phyloP scores from a whole-genome alignment of 1,284 basidiomycete species.

The Uromyces viciae-fabae region DNA sequence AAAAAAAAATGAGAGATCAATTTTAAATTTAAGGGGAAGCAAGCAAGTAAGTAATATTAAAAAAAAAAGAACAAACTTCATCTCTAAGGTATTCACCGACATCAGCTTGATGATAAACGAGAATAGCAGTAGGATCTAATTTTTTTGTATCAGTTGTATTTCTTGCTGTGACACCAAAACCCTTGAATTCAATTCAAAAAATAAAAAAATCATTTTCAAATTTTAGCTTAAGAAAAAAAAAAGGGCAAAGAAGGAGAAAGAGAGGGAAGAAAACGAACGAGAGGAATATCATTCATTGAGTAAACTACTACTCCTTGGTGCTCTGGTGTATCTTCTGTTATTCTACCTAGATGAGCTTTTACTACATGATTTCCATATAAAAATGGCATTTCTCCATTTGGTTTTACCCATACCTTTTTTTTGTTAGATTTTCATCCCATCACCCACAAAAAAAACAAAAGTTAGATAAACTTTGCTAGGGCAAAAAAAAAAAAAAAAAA shows the following conservation, averaged over 20 bases:
- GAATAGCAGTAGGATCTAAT: slow-evolving; percentile 94
- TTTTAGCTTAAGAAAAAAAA: slow-evolving; percentile 5
- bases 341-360: slow-evolving; percentile 96
- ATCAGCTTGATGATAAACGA: slow-evolving; percentile 99
- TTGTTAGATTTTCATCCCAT: not conserved
- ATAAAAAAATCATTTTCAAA: not conserved
- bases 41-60: not conserved
- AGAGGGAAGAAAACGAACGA: slow-evolving; percentile 62
- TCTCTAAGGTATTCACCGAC: slow-evolving; percentile 93
- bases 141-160: slow-evolving; percentile 95
- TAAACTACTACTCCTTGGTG: slow-evolving; percentile 97
- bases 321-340: slow-evolving; percentile 98
- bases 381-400: slow-evolving; percentile 98
- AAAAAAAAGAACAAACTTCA: slow-evolving; percentile 62
- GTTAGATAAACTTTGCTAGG: not conserved
- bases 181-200: slow-evolving; percentile 61
- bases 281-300: slow-evolving; percentile 87
- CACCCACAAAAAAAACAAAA: not conserved
- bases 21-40: not conserved
- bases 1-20: not conserved
- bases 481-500: not conserved
- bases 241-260: not conserved
- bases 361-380: slow-evolving; percentile 97
- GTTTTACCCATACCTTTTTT: slow-evolving; percentile 92
- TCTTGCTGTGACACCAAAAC: slow-evolving; percentile 94